Percentiles rank a stretch among this genome's conserved stretches.
These are phyloP conservation scores for Alternaria novae-zelandiae DNA, from an alignment of 2,329 filamentous ascomycete genomes.

Conservation along the genomic window DNA sequence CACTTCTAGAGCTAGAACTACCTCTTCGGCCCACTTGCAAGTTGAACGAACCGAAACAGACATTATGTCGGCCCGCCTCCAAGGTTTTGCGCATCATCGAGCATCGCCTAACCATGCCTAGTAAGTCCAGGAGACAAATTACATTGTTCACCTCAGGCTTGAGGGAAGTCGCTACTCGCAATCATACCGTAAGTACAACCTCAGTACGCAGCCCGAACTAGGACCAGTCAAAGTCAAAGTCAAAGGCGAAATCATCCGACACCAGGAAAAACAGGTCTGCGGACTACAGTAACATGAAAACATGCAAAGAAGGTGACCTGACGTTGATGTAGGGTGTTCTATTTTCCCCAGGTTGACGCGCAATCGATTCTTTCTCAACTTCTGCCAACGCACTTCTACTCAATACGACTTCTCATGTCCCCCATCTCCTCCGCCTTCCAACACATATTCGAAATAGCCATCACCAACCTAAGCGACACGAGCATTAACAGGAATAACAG, in stretches of 20 bases:
- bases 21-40: background rate
- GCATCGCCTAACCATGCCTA: background rate
- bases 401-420: background rate
- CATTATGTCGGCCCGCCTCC: background rate
- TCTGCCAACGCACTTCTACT: background rate
- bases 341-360: too few relatives aligned
- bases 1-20: background rate
- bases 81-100: background rate
- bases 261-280: too few relatives aligned
- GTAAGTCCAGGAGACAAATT: background rate
- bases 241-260: too few relatives aligned
- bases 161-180: background rate
- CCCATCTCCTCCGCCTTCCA: background rate
- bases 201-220: too few relatives aligned
- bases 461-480: background rate
- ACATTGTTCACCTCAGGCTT: background rate
- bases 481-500: background rate
- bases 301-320: too few relatives aligned
- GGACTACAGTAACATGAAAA: too few relatives aligned
- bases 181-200: too few relatives aligned
- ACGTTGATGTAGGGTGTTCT: too few relatives aligned
- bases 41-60: background rate
- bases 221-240: too few relatives aligned
- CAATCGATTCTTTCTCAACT: background rate
- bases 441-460: background rate